Evolutionary conservation across 768 basidiomycete genomes (phyloP), one percentile per base, ranked within the genome.

Genomic region (Royoungia palumana): DNA sequence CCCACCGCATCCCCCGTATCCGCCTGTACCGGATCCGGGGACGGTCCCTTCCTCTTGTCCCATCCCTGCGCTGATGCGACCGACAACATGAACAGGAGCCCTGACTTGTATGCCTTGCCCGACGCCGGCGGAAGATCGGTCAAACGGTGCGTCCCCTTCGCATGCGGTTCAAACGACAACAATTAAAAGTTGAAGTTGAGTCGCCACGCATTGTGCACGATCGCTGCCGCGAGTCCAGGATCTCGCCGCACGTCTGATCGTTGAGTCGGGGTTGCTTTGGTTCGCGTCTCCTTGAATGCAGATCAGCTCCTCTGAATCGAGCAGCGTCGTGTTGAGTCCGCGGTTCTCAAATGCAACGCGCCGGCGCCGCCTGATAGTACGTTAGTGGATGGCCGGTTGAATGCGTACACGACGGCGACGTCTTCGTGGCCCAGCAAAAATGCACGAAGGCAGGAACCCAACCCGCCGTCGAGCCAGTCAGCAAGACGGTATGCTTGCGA

Each of bases 101-200:
- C 64, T 1, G 72, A 56, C 17, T 66, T 67, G 36, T 35, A 25
- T 2, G 54, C 30, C 32, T 47, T 53, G 8, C 42, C 55, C 28
- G 70, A 71, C 5, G 57, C 58, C 0, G 70, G 65, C 6, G 70
- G 66, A 47, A 43, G 56, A 50, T 46, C 51, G 6, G 51, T 49
- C 44, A 53, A 37, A 20, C 43, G 30, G 10, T 75, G 67, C 4
- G 72, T 75, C 21, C 75, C 75, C 17, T 60, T 63, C 28, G 82
- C 64, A 53, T 78, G 74, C 4, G 71, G 52, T 50, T 81, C 78
- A 45, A 81, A 82, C 3, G 78, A 79, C 0, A 70, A 62, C 25
- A 81, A 60, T 10, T 71, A 68, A 2, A 79, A 67, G 47, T 77
- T 77, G 62, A 82, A 77, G 58, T 80, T 75, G 20, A 80, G 63